Evolutionary conservation across 2,329 filamentous ascomycete genomes (phyloP), one percentile per base, ranked within the genome.

Genomic region (Phyllosticta ampelicida): DNA sequence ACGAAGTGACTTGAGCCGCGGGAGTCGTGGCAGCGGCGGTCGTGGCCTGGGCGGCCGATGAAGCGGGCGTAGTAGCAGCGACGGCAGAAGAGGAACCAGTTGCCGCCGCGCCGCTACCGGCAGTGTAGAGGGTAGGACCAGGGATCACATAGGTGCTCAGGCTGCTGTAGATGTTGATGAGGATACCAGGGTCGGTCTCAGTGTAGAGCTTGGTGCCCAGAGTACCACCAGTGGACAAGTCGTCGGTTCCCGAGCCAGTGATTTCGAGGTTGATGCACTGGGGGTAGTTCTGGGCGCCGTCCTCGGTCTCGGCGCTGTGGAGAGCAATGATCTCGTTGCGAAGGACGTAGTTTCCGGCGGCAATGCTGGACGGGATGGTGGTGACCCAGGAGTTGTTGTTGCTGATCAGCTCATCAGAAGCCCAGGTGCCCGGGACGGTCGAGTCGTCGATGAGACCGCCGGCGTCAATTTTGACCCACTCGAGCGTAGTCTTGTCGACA

Each of bases 401-500:
- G 53, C 73, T 70, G 56, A 80, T 74, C 61, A 81, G 68, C 59
- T 76, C 67, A 62, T 84, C 80, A 10, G 79, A 71, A 52, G 79
- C 83, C 82, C 82, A 86, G 49, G 67, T 71, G 44, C 78, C 77
- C 0, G 77, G 73, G 11, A 66, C 64, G 36, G 70, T 67, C 58
- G 65, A 71, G 51, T 71, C 73, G 61, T 73, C 66, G 60, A 79
- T 71, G 62, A 82, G 75, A 59, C 83, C 84, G 30, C 69, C 74
- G 58, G 77, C 77, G 48, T 79, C 77, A 60, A 86, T 85, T 77
- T 87, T 87, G 77, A 84, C 81, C 70, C 80, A 86, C 62, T 79
- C 70, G 28, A 86, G 75, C 5, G 71, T 66, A 1, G 68, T 71
- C 69, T 82, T 80, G 69, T 80, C 77, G 58, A 78, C 80, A 0